Percentiles rank a stretch among this genome's conserved stretches.
These are phyloP conservation scores for Ophiosphaerella herpotricha DNA, from an alignment of 2,329 filamentous ascomycete genomes.

Conservation along the genomic window DNA sequence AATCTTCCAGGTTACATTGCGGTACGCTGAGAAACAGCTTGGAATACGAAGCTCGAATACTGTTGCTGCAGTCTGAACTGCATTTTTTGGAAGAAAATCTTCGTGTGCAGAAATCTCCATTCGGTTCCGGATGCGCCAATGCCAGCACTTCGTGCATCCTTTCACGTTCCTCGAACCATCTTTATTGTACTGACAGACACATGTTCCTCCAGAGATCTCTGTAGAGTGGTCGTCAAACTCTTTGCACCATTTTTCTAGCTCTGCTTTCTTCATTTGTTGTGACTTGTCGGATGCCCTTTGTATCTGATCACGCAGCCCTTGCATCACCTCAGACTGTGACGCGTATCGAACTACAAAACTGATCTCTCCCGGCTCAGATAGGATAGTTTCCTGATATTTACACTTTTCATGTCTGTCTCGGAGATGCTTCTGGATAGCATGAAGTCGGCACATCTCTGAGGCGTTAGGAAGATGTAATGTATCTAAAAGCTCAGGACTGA, in stretches of 20 bases:
- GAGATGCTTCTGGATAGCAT: conserved; percentile 56
- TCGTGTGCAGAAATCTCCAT: too few species aligned
- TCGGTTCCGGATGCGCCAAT: too few species aligned
- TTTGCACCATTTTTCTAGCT: background rate
- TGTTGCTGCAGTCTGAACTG: conserved; percentile 44
- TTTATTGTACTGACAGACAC: too few species aligned
- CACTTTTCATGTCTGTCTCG: background rate
- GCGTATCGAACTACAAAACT: conserved; percentile 57
- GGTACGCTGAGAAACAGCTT: conserved; percentile 52
- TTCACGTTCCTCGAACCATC: too few species aligned
- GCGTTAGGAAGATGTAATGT: conserved; percentile 57
- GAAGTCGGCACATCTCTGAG: conserved; percentile 57
- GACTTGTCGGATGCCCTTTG: conserved; percentile 34
- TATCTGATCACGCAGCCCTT: conserved; percentile 42
- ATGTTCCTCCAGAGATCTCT: too few species aligned
- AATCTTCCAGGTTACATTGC: conserved; percentile 59
- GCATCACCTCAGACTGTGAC: conserved; percentile 37
- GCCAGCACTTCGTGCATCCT: too few species aligned
- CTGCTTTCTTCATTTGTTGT: conserved; percentile 49
- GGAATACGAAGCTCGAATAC: conserved; percentile 60
- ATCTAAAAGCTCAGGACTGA: conserved; percentile 58
- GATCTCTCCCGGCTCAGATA: conserved; percentile 49
- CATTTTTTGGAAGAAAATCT: conserved; percentile 49
- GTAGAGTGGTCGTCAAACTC: too few species aligned
- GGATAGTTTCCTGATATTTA: conserved; percentile 48